Evolutionary conservation across 2,329 filamentous ascomycete genomes (phyloP).

Genomic region (Claviceps africana): DNA sequence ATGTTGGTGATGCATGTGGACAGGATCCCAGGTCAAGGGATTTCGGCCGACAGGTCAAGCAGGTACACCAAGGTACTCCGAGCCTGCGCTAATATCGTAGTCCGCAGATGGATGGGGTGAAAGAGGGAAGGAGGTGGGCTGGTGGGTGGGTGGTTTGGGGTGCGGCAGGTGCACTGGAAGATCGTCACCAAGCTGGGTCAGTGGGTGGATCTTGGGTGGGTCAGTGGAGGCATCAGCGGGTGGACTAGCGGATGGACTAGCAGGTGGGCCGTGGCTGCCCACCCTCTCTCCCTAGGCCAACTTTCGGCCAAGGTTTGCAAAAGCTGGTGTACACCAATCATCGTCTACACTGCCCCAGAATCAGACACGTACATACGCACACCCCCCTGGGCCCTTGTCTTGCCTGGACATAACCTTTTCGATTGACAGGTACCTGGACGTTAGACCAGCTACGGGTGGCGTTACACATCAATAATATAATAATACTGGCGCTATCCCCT

Average conservation of each 20-base stretch:
- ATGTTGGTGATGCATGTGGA: background rate
- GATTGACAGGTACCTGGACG: background rate
- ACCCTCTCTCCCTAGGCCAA: constrained; percentile 1
- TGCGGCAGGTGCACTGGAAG: background rate
- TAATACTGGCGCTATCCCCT: background rate
- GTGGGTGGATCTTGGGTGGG: no score
- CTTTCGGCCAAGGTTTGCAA: constrained; percentile 5
- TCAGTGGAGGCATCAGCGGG: no score
- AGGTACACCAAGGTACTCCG: background rate
- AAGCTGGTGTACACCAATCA: constrained; percentile 1
- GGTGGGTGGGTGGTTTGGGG: no score
- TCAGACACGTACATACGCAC: background rate
- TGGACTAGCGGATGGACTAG: background rate
- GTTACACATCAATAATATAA: background rate
- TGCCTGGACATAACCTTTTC: background rate
- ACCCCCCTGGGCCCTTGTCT: background rate
- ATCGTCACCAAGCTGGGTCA: constrained; percentile 2
- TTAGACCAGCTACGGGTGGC: background rate
- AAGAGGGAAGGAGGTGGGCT: no score
- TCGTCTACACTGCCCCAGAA: background rate
- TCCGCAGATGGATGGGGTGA: background rate
- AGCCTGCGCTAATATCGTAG: background rate
- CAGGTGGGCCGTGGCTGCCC: background rate
- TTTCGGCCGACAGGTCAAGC: constrained; percentile 5
- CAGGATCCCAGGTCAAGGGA: background rate